phyloP scores from a whole-genome alignment of 441 rosid genomes.

The Jatropha multifida region DNA sequence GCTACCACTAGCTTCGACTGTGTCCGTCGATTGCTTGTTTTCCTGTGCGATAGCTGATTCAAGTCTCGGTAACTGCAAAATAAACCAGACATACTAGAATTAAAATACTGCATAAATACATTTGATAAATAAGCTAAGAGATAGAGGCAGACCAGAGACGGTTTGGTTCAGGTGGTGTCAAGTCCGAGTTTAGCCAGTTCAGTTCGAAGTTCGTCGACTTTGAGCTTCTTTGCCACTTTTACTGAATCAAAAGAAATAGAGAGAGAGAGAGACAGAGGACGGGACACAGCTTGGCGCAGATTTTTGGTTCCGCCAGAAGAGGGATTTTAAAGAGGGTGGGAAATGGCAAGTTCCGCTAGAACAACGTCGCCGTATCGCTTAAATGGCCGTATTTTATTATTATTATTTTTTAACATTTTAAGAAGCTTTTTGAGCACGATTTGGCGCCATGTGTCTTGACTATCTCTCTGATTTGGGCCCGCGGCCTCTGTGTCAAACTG shows the following conservation, averaged over 20 bases:
- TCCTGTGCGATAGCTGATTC: constrained; percentile 51
- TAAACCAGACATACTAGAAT: background rate
- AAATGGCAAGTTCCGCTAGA: background rate
- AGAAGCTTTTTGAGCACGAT: constrained; percentile 17
- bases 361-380: constrained; percentile 5
- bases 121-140: background rate
- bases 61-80: constrained; percentile 54
- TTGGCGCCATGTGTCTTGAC: background rate
- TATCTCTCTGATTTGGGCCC: too few species aligned
- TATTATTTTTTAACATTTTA: background rate
- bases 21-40: constrained; percentile 20
- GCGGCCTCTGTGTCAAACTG: too few species aligned
- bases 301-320: background rate
- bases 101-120: background rate
- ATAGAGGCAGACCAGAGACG: constrained; percentile 41
- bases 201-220: constrained; percentile 61
- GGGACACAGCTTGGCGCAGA: background rate
- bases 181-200: constrained; percentile 65
- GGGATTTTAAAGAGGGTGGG: background rate
- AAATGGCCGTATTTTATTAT: background rate
- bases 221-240: constrained; percentile 52
- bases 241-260: background rate
- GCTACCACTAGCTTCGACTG: constrained; percentile 9
- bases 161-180: constrained; percentile 47
- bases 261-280: background rate